phyloP scores from a whole-genome alignment of 331 rosid genomes.

The Malus hybrid region DNA sequence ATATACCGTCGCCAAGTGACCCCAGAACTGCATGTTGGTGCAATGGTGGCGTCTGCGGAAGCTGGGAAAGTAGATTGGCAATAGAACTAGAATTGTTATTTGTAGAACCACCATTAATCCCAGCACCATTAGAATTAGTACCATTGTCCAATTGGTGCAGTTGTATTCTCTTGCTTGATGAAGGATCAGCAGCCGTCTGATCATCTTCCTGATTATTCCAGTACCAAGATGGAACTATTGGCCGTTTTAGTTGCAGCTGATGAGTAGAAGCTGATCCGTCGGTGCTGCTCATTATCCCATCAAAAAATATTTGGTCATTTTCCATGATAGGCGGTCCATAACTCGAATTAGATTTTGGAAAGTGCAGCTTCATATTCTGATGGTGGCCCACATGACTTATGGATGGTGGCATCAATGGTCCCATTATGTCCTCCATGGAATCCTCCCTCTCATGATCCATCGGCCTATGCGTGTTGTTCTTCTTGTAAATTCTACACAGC shows the following conservation, averaged over 20 bases:
- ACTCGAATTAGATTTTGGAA: slow-evolving; percentile 18
- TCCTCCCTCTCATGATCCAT: slow-evolving; percentile 62
- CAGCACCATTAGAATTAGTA: slow-evolving; percentile 1
- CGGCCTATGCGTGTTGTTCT: slow-evolving; percentile 50
- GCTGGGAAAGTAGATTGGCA: slow-evolving; percentile 54
- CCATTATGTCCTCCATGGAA: slow-evolving; percentile 45
- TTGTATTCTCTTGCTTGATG: slow-evolving; percentile 37
- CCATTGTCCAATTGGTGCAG: slow-evolving; percentile 35
- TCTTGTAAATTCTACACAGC: slow-evolving; percentile 90
- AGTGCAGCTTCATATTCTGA: not conserved
- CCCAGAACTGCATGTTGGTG: slow-evolving; percentile 62
- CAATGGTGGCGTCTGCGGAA: slow-evolving; percentile 59
- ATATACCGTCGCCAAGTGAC: slow-evolving; percentile 33
- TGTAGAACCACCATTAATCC: slow-evolving; percentile 12
- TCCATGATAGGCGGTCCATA: not conserved
- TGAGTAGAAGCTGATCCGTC: slow-evolving; percentile 6
- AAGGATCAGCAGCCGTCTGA: slow-evolving; percentile 10
- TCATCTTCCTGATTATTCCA: slow-evolving; percentile 41
- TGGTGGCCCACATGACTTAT: not conserved
- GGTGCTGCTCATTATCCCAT: not conserved
- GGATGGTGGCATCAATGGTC: slow-evolving; percentile 31
- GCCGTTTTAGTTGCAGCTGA: slow-evolving; percentile 39
- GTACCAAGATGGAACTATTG: slow-evolving; percentile 32
- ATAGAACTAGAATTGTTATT: slow-evolving; percentile 24
- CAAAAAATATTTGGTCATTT: not conserved